A percentile compares a stretch with the other conserved stretches of the same genome.
Evolutionary conservation across 2,329 filamentous ascomycete species (phyloP).

Genomic region (Ascosphaera aggregata): DNA sequence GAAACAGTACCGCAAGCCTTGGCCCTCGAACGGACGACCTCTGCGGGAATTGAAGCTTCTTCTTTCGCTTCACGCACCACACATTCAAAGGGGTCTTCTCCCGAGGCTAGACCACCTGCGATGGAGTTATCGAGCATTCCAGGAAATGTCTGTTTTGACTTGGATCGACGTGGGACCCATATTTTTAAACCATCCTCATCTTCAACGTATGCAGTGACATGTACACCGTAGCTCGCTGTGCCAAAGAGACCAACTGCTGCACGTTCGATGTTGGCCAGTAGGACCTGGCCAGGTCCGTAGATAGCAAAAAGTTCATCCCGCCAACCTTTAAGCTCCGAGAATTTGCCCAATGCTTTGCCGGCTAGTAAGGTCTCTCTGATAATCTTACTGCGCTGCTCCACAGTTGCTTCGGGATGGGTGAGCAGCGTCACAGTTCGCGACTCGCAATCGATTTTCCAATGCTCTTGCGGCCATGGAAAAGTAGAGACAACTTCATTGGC

Average conservation of each 20-base stretch:
- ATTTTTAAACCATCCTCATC: slow-evolving; percentile 41
- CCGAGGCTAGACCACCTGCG: slow-evolving; percentile 61
- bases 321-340: slow-evolving; percentile 57
- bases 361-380: slow-evolving; percentile 35
- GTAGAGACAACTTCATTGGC: slow-evolving; percentile 22
- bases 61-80: slow-evolving; percentile 70
- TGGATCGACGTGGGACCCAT: slow-evolving; percentile 62
- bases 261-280: slow-evolving; percentile 55
- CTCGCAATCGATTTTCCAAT: slow-evolving; percentile 34
- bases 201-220: slow-evolving; percentile 51
- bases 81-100: slow-evolving; percentile 59
- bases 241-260: slow-evolving; percentile 51
- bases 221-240: slow-evolving; percentile 53
- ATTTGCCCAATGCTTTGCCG: slow-evolving; percentile 47
- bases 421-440: slow-evolving; percentile 39
- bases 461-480: slow-evolving; percentile 29
- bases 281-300: slow-evolving; percentile 34
- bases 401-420: slow-evolving; percentile 29
- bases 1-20: slow-evolving; percentile 46
- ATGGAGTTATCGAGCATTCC: slow-evolving; percentile 92
- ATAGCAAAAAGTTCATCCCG: slow-evolving; percentile 60
- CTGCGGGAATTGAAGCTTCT: slow-evolving; percentile 58
- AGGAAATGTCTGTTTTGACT: slow-evolving; percentile 64
- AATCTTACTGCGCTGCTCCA: slow-evolving; percentile 36
- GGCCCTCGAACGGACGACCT: slow-evolving; percentile 37